Base-by-base conservation (phyloP, 352 stramenopile genomes). In the Salisapilia sapeloensis region DNA sequence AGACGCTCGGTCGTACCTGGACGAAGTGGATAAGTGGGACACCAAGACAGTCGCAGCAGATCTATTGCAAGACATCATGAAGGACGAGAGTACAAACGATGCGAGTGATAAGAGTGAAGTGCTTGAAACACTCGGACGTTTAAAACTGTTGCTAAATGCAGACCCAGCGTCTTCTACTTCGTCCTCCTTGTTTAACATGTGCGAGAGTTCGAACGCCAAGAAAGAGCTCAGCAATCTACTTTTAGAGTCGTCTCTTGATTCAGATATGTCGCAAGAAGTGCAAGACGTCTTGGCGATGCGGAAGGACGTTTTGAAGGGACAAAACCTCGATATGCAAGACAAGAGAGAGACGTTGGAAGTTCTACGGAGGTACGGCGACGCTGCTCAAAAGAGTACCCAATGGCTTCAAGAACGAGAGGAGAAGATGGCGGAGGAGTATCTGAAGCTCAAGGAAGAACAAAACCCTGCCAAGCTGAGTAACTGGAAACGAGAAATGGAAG, bases 241-340 rank as follows among this genome's bases (percentile, higher is more conserved):
- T 15, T 12, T 13, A 15, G 15, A 12, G 10, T 15, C 24, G 13
- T 7, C 32, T 20, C 12, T 8, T 10, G 15, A 20, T 20, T 15
- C 15, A 9, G 14, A 6, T 7, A 32, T n/a, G 19, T 6, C 12
- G 12, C n/a, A 38, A 12, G 24, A 23, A 6, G 34, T 65, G 23
- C 26, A 52, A 8, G 31, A 35, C 5, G 21, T 81, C 2, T 35
- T 76, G 6, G 35, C 45, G 18, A 36, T 77, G 2, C 56, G 63
- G 15, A 53, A 70, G 3, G 28, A 46, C 1, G 42, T 69, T 5
- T 49, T 58, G 15, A 56, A 50, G 12, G 40, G 50, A 17, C 56
- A 78, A 17, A 80, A 79, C 32, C 56, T 56, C 23, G 60, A 77
- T 33, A 61, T 78, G 18, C 56, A 74, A 12, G 38, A 34, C 0